These are phyloP conservation scores for Nidularia sp. DNA, from an alignment of 768 basidiomycete species.

Conservation along the genomic window DNA sequence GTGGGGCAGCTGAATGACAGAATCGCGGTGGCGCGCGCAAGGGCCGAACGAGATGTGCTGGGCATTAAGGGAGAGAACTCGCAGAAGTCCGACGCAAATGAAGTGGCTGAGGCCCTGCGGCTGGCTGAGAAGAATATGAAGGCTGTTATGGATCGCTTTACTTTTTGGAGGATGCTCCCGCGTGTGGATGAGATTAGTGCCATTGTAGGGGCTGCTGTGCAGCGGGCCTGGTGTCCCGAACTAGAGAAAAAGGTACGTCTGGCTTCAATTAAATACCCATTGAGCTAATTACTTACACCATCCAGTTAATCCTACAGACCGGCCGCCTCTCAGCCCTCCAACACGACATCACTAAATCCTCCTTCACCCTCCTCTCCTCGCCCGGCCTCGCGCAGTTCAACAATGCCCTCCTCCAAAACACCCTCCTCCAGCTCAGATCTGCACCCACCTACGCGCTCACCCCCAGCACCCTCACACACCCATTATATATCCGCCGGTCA, in stretches of 20 bases:
- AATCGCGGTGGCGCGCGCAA: constrained; percentile 34
- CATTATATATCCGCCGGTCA: constrained; percentile 44
- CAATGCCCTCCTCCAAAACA: constrained; percentile 57
- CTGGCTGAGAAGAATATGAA: constrained; percentile 32
- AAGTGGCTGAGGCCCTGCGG: constrained; percentile 30
- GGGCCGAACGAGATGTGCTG: constrained; percentile 32
- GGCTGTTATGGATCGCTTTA: constrained; percentile 34
- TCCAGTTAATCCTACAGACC: constrained; percentile 62
- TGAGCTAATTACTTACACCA: neutral
- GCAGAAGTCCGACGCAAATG: constrained; percentile 6
- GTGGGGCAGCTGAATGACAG: constrained; percentile 29
- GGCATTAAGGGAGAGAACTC: constrained; percentile 6
- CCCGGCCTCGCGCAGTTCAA: constrained; percentile 34
- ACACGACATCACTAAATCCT: constrained; percentile 32
- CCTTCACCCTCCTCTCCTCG: constrained; percentile 33
- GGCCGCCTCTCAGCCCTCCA: constrained; percentile 54
- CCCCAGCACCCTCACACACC: constrained; percentile 41
- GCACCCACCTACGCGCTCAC: constrained; percentile 43
- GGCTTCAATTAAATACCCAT: neutral
- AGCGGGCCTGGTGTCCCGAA: constrained; percentile 36
- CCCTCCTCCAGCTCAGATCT: constrained; percentile 45
- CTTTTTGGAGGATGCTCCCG: constrained; percentile 43
- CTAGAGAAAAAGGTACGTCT: constrained; percentile 46
- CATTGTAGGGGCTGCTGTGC: constrained; percentile 30
- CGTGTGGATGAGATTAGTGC: constrained; percentile 41